Evolutionary conservation across 441 rosid species (phyloP).

Genomic region (Gossypium lobatum): DNA sequence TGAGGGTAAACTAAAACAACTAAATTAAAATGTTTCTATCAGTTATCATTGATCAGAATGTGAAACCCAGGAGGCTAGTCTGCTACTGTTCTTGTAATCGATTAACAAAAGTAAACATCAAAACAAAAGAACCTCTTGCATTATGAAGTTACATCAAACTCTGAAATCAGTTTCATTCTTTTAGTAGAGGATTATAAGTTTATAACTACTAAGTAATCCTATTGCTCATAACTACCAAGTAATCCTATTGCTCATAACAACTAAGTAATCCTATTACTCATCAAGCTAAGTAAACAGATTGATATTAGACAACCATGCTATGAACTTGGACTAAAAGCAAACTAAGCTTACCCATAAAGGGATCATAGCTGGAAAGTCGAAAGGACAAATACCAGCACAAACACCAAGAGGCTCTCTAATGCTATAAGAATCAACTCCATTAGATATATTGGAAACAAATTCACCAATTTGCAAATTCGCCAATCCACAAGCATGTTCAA

Average conservation of each 20-base stretch:
- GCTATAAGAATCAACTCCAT: slow-evolving; percentile 85
- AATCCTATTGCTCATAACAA: neutral
- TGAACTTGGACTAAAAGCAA: neutral
- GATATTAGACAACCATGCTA: slow-evolving; percentile 1
- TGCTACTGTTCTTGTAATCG: neutral
- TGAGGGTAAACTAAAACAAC: slow-evolving; percentile 1
- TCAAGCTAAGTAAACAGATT: neutral
- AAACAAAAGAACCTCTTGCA: neutral
- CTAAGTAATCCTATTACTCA: slow-evolving; percentile 13
- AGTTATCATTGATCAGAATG: neutral
- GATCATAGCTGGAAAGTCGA: slow-evolving; percentile 97
- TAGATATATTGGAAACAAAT: slow-evolving; percentile 74
- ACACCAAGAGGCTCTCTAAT: slow-evolving; percentile 91
- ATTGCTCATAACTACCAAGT: slow-evolving; percentile 11
- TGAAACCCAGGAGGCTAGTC: neutral
- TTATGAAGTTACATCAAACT: neutral
- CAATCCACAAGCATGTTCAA: slow-evolving; percentile 97
- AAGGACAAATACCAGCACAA: slow-evolving; percentile 94
- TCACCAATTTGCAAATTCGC: slow-evolving; percentile 87
- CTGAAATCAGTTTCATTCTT: neutral
- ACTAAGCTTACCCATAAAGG: slow-evolving; percentile 74
- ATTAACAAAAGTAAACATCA: neutral
- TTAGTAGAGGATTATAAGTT: neutral
- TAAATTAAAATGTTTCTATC: neutral
- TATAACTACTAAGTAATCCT: slow-evolving; percentile 13